phyloP scores from a whole-genome alignment of 306 rosid species.

The Acacia confusa region DNA sequence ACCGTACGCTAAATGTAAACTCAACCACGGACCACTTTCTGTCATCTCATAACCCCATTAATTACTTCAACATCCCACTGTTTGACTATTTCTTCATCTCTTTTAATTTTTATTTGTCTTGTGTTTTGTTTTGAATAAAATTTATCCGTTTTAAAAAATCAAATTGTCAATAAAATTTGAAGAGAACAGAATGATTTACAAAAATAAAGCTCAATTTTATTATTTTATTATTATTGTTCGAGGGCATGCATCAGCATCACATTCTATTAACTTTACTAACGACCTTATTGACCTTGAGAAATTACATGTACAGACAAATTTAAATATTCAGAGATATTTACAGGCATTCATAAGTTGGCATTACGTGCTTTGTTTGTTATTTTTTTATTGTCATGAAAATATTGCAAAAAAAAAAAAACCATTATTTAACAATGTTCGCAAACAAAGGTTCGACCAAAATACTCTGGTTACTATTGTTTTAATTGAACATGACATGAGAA shows the following conservation, averaged over 20 bases:
- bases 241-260: not conserved
- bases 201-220: not conserved
- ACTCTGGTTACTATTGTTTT: not conserved
- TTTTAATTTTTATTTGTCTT: not conserved
- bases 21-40: not conserved
- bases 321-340: not conserved
- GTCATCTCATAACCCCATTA: not conserved
- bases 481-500: not conserved
- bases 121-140: not conserved
- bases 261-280: not conserved
- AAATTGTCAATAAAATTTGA: not conserved
- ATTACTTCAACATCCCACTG: not conserved
- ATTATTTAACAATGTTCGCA: not conserved
- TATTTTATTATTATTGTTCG: not conserved
- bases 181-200: not conserved
- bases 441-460: not conserved
- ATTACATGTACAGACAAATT: not conserved
- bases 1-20: not conserved
- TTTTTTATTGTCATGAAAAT: not conserved
- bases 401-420: not conserved
- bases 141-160: not conserved
- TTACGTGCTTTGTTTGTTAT: not conserved
- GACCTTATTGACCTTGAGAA: not conserved
- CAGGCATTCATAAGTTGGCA: not conserved
- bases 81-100: not conserved